phyloP scores from a whole-genome alignment of 805 yeast species.

The Cyberlindnera americana region DNA sequence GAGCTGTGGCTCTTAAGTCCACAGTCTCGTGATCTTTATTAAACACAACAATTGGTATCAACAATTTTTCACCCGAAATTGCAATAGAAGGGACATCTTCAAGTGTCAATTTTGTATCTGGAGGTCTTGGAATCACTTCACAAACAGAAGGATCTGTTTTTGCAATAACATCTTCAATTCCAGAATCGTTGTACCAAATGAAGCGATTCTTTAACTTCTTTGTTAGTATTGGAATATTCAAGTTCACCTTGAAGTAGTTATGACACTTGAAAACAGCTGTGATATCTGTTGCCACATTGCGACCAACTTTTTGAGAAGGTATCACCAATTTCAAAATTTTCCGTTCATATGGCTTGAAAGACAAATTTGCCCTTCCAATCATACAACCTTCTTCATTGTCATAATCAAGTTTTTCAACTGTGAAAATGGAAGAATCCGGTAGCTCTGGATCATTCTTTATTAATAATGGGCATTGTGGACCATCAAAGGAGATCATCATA shows the following conservation, averaged over 20 bases:
- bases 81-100: slow-evolving; percentile 25
- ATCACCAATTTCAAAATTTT: slow-evolving; percentile 19
- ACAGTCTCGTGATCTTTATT: slow-evolving; percentile 33
- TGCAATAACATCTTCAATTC: slow-evolving; percentile 13
- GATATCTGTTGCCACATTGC: slow-evolving; percentile 14
- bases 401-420: slow-evolving; percentile 1
- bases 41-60: slow-evolving; percentile 23
- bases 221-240: slow-evolving; percentile 17
- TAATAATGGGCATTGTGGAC: slow-evolving; percentile 17
- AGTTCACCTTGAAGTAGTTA: slow-evolving; percentile 19
- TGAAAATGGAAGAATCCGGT: background rate
- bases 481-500: slow-evolving; percentile 12
- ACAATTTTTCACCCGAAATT: slow-evolving; percentile 31
- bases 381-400: slow-evolving; percentile 10
- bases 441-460: slow-evolving; percentile 12
- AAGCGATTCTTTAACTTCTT: slow-evolving; percentile 15
- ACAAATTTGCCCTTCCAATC: slow-evolving; percentile 14
- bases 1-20: slow-evolving; percentile 27
- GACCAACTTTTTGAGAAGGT: slow-evolving; percentile 21
- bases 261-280: slow-evolving; percentile 12
- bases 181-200: slow-evolving; percentile 15
- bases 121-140: slow-evolving; percentile 38
- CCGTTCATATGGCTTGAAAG: slow-evolving; percentile 13
- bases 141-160: slow-evolving; percentile 19
- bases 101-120: slow-evolving; percentile 30